Evolutionary conservation across 2,329 filamentous ascomycete genomes (phyloP), one percentile per base, ranked within the genome.

Genomic region (Coniochaeta sp.): DNA sequence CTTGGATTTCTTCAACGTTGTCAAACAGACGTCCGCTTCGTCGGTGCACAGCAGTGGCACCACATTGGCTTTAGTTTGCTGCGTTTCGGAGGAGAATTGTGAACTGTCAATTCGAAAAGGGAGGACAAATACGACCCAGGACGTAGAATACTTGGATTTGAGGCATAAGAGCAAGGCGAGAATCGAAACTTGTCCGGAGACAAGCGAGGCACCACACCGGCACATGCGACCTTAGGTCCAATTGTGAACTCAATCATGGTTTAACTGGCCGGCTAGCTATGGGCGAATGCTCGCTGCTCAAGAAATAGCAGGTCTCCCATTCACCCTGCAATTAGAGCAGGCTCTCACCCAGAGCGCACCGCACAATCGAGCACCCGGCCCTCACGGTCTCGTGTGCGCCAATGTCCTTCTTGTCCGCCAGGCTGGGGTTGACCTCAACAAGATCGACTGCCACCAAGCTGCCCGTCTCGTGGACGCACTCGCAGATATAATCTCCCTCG

Each of bases 401-500:
- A 9, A 70, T 60, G 54, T 78, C 75, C 53, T 77, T 71, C 56
- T 76, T 78, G 2, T 78, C 71, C 45, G 86, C 85, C 52, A 91
- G 71, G 59, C 77, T 82, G 18, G 87, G 87, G 72, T 91, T 91
- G 57, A 91, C 86, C 72, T 91, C 87, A 56, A 92, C 89, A 57
- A 94, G 71, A 66, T 94, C 89, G 71, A 94, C 84, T 40, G 87
- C 87, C 10, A 92, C 76, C 52, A 92, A 71, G 66, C 81, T 87
- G 50, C 89, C 88, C 6, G 87, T 91, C 73, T 88, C 78, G 67
- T 92, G 87, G 20, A 92, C 85, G 59, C 81, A 85, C 72, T 92
- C 94, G 62, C 91, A 95, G 69, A 99, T 97, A 72, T 89, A 99
- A 69, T 97, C 94, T 35, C 94, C 94, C 74, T 99, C 94, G 52